Evolutionary conservation across 306 rosid genomes (phyloP), one percentile per base, ranked within the genome.

Genomic region (Vachellia pachyceras): DNA sequence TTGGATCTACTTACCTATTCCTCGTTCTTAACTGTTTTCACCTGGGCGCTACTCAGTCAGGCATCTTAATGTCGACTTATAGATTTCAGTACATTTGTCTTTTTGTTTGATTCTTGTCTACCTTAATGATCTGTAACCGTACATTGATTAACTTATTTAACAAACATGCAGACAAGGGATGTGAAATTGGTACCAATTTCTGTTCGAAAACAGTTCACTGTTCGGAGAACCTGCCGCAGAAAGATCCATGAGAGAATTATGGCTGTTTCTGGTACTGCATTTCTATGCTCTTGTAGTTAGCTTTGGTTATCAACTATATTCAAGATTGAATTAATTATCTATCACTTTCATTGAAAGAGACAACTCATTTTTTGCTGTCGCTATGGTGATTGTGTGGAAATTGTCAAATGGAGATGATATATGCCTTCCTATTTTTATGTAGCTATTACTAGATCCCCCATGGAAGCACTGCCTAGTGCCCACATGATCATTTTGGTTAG

Each of bases 191-290:
- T 93, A 57, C 97, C 98, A 3, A 80, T 87, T 83, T 79, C 93
- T 70, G 81, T 87, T 58, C 89, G 98, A 58, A 94, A 90, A 81
- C 77, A 71, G 39, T 72, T 93, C 77, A 82, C 46, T 67, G 82
- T 89, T 77, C 85, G 97, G 54, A 92, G 98, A 35, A 90, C 89
- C 6, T 93, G 94, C 71, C 89, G 99, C 68, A 93, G 79, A 85
- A 93, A 82, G 82, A 95, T 95, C 69, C 92, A 89, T 25, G 94
- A 95, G 75, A 91, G 99, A 87, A 87, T 95, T 82, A 80, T 86
- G 22, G 97, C 95, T 4, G 85, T 93, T 64, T 89, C 93, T 76
- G 99, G 99, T 95, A 90, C 17, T 25, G n/a, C 83, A 57, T 58
- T 77, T 80, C 17, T 35, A 61, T 83, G 42, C 33, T 33, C 18